A percentile compares a stretch with the other conserved stretches of the same genome.
phyloP scores from a whole-genome alignment of 192 early-diverging fungal genomes.

The Thamnidium elegans region DNA sequence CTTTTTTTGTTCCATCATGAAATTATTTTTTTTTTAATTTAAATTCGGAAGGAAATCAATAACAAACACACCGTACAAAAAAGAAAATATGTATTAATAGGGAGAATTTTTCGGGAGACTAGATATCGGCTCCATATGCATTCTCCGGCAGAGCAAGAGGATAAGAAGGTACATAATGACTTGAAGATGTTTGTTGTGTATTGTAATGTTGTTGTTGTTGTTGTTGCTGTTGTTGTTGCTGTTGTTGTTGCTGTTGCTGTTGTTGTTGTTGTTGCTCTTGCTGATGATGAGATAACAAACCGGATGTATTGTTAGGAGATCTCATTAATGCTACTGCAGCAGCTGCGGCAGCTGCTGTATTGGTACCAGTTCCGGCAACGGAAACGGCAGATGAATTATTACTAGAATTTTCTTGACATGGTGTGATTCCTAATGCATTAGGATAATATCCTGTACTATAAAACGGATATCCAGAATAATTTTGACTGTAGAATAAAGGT shows the following conservation, averaged over 20 bases:
- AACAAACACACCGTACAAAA: not conserved
- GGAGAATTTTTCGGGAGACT: slow-evolving; percentile 1
- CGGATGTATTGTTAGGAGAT: slow-evolving; percentile 10
- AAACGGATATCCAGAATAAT: slow-evolving; percentile 14
- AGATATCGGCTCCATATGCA: slow-evolving; percentile 14
- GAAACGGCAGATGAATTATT: slow-evolving; percentile 5
- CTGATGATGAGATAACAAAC: slow-evolving; percentile 14
- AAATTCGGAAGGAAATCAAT: not conserved
- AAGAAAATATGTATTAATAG: slow-evolving; percentile 1
- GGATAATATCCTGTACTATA: slow-evolving; percentile 15
- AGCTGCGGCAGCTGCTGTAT: slow-evolving; percentile 6
- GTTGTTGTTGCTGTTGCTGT: not conserved
- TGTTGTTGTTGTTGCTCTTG: not conserved
- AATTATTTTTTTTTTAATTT: not conserved
- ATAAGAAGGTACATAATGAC: slow-evolving; percentile 13
- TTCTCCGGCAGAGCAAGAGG: slow-evolving; percentile 9
- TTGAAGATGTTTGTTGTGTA: slow-evolving; percentile 1
- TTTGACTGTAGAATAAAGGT: slow-evolving; percentile 12
- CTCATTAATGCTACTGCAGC: slow-evolving; percentile 8
- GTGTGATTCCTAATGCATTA: slow-evolving; percentile 14
- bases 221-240: slow-evolving; percentile 5
- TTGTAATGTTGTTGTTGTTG: not conserved
- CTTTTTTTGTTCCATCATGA: no score
- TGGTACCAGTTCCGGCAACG: not conserved
- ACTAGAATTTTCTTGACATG: slow-evolving; percentile 15